Base-by-base conservation (phyloP, 139 green algal genomes). In the Tetraselmis chui region DNA sequence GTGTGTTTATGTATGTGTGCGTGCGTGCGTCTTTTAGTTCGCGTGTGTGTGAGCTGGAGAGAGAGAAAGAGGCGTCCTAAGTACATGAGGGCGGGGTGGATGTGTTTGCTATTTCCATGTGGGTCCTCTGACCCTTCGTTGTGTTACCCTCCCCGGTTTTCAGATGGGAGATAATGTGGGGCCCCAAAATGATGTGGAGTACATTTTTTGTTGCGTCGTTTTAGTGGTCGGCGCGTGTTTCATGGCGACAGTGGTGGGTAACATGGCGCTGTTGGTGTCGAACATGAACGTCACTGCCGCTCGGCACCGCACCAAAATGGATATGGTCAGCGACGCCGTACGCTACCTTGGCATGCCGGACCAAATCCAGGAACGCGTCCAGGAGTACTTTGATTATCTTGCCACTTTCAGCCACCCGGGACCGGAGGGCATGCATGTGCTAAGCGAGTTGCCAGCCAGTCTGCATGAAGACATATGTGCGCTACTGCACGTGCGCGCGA, bases 171-270 rank as follows among this genome's bases (percentile, higher is more conserved):
- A n/a, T n/a, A n/a, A n/a, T n/a, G n/a, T n/a, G n/a, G n/a, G n/a
- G n/a, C n/a, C n/a, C n/a, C n/a, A n/a, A n/a, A n/a, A n/a, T n/a
- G n/a, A n/a, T n/a, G n/a, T n/a, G n/a, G n/a, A 75, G 76, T 24
- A 80, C 24, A 30, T 75, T 25, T 25, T 79, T 23, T 88, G 29
- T 59, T 79, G 81, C 28, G 59, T 91, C 27, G 84, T 87, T 67
- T 82, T 93, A 24, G 85, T 90, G 2, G 76, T 92, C 30, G 90
- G 90, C 31, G 87, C 87, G 1, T 90, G 85, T 85, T 92, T 93
- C 83, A 91, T 91, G 81, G 90, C 89, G 31, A 90, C 89, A 32
- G 79, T 93, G 29, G 81, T 93, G 26, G 90, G 90, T 81, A 89
- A 89, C 84, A 90, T 84, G 28, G 88, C 87, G 1, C 80, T 92